Evolutionary conservation across 2,329 filamentous ascomycete genomes (phyloP).

Genomic region (Coniochaeta sp.): DNA sequence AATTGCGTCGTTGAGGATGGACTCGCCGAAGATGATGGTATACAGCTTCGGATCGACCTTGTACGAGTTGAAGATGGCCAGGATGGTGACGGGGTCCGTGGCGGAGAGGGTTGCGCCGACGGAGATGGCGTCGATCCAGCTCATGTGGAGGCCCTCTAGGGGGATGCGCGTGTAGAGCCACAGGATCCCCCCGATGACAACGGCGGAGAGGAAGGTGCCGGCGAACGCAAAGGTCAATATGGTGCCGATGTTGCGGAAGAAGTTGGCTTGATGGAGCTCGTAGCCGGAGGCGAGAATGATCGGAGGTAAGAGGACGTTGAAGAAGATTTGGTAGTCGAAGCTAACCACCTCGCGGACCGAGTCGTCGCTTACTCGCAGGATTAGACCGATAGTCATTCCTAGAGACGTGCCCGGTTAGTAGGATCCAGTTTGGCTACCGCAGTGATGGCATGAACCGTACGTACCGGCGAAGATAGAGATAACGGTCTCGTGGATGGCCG

Average conservation of each 20-base stretch:
- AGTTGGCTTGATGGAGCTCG: conserved; percentile 96
- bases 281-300: conserved; percentile 97
- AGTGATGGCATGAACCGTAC: conserved; percentile 6
- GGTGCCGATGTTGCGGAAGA: conserved; percentile 96
- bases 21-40: conserved; percentile 97
- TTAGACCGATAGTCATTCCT: conserved; percentile 94
- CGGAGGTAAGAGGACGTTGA: conserved; percentile 95
- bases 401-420: not conserved
- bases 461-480: conserved; percentile 94
- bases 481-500: conserved; percentile 96
- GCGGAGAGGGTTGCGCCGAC: conserved; percentile 94
- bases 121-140: conserved; percentile 91
- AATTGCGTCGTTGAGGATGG: conserved; percentile 95
- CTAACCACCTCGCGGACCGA: conserved; percentile 86
- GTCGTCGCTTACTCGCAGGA: conserved; percentile 74
- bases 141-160: conserved; percentile 76
- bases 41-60: conserved; percentile 98
- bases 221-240: conserved; percentile 97
- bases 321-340: conserved; percentile 99
- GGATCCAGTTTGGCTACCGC: not conserved
- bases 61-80: conserved; percentile 98
- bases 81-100: conserved; percentile 93
- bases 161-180: conserved; percentile 86
- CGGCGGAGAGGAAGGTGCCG: conserved; percentile 91
- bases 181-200: conserved; percentile 85